phyloP scores from a whole-genome alignment of 2,329 filamentous ascomycete genomes.

The Acrocalymma vagum region DNA sequence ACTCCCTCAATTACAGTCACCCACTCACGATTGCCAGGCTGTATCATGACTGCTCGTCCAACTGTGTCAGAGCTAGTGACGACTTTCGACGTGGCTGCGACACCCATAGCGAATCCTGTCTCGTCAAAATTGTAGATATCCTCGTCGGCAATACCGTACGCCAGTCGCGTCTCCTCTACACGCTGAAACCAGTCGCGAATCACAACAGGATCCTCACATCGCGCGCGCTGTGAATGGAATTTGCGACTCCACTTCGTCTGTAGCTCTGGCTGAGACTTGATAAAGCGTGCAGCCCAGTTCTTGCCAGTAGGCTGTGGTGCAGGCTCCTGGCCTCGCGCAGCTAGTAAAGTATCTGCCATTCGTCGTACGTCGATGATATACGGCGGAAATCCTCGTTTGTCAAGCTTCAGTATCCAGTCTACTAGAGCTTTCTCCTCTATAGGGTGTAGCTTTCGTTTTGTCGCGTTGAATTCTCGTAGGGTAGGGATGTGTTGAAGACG shows the following conservation, averaged over 20 bases:
- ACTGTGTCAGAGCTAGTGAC: conserved; percentile 9
- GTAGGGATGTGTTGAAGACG: too few species aligned
- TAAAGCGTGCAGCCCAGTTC: conserved; percentile 12
- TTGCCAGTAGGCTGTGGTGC: conserved; percentile 11
- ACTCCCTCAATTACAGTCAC: conserved; percentile 14
- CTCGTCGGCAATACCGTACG: conserved; percentile 5
- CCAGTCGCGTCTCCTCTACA: conserved; percentile 10
- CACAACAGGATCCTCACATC: conserved; percentile 6
- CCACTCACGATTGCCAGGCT: conserved; percentile 18
- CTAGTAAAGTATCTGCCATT: conserved; percentile 9
- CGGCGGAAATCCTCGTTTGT: conserved; percentile 8
- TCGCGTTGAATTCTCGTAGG: conserved; percentile 1
- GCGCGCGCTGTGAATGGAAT: conserved; percentile 9
- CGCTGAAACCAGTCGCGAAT: conserved; percentile 17
- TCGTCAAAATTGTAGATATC: conserved; percentile 24
- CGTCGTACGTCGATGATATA: conserved; percentile 6
- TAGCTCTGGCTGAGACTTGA: conserved; percentile 14
- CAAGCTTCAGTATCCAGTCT: conserved; percentile 16
- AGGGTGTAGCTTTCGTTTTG: conserved; percentile 14
- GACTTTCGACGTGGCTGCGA: conserved; percentile 23
- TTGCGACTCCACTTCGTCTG: conserved; percentile 16
- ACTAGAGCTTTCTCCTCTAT: conserved; percentile 15
- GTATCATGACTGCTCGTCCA: conserved; percentile 1
- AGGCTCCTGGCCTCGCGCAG: conserved; percentile 9
- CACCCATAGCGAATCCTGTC: conserved; percentile 42